These are phyloP conservation scores for Fusarium mangiferae DNA, from an alignment of 2,329 filamentous ascomycete species.

Conservation along the genomic window DNA sequence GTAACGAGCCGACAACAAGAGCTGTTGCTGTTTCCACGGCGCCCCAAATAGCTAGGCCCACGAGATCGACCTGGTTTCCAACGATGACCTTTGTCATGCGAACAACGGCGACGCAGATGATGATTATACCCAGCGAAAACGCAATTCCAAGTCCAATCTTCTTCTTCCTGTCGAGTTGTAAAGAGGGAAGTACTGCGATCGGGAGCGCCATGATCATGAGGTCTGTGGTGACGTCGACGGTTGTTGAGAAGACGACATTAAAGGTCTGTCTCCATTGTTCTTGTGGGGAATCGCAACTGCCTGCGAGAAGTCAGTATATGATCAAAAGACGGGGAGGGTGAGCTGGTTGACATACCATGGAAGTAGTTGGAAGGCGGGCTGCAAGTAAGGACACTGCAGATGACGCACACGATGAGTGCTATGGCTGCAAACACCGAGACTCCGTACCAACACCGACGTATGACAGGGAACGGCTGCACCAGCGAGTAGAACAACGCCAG, in stretches of 20 bases:
- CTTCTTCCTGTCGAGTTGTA: constrained; percentile 23
- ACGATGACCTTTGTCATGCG: constrained; percentile 28
- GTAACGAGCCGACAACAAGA: constrained; percentile 16
- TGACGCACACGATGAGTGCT: background rate
- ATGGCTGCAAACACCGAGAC: constrained; percentile 1
- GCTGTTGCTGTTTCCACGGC: constrained; percentile 23
- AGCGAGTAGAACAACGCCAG: constrained; percentile 14
- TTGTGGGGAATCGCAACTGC: background rate
- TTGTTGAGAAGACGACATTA: constrained; percentile 23
- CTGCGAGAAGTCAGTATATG: background rate
- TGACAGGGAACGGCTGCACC: constrained; percentile 8
- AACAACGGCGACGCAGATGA: constrained; percentile 14
- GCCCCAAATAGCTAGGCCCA: constrained; percentile 23
- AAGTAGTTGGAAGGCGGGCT: constrained; percentile 16
- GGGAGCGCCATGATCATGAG: constrained; percentile 30
- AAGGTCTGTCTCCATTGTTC: constrained; percentile 13
- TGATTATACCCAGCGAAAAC: constrained; percentile 18
- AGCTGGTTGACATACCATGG: background rate
- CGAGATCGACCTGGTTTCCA: constrained; percentile 12
- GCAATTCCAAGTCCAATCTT: constrained; percentile 19
- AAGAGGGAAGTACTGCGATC: constrained; percentile 14
- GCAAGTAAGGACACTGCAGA: constrained; percentile 20
- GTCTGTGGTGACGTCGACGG: constrained; percentile 14
- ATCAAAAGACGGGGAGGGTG: accelerated
- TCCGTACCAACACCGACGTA: constrained; percentile 14